Evolutionary conservation across 2,329 filamentous ascomycete species (phyloP), one percentile per base, ranked within the genome.

Genomic region (Aaosphaeria arxii): DNA sequence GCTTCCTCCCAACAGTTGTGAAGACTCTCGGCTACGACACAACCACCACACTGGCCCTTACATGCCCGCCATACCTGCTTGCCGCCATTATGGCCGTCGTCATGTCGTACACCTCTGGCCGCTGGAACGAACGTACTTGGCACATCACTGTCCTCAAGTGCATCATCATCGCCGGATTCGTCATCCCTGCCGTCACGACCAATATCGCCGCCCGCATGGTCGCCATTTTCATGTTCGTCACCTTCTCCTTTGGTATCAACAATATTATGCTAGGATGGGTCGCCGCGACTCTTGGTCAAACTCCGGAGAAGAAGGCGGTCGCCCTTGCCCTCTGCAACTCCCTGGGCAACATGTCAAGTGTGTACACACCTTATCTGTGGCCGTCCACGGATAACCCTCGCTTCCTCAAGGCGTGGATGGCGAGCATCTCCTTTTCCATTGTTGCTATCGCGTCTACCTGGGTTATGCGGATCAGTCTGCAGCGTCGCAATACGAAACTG

Each of bases 341-440:
- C 33, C 13, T 36, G 3, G 33, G 33, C 13, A 36, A 36, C 33
- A 40, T 74, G 1, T 71, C 69, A 0, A 73, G 69, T 6, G 63
- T 75, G 11, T 70, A 65, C 48, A 67, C 61, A 1, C 72, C 72
- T 2, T 74, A 72, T 43, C 73, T 73, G 47, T 72, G 72, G 24
- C 52, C 54, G 1, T 46, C 52, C 30, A 45, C 41, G 9, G 46
- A 56, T 42, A 6, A 30, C 7, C 54, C 52, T 7, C 44, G 52
- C 30, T 56, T 54, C 32, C 49, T 40, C 1, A 56, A 51, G 46
- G 54, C 52, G 0, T 54, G 54, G 52, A 11, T 13, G 9, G 9
- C 33, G 9, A 11, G 9, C 33, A 36, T 36, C 13, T 9, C 9
- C 9, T 36, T 36, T 36, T 36, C 33, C 9, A 13, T 13, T 13